Base-by-base conservation (phyloP, 306 rosid genomes). In the Sicyos edulis region DNA sequence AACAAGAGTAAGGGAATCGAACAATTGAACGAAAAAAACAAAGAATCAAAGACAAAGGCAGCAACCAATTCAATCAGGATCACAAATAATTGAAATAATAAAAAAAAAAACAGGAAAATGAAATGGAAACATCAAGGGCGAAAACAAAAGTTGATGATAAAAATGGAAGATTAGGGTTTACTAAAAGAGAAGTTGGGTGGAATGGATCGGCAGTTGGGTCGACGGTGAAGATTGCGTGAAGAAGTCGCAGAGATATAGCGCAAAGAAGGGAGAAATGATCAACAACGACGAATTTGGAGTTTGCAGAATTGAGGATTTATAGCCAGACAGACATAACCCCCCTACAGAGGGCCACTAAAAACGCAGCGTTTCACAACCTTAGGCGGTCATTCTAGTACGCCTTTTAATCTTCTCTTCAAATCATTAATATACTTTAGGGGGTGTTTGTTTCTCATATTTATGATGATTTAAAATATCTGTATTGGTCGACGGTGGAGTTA, bases 141-240 rank as follows among this genome's bases (percentile, higher is more conserved):
- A 22, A 68, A 49, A 8, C 13, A 13, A 49, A 49, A 68, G 3
- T 45, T 21, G 73, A 68, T 8, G 22, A 60, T 14, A 16, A 24
- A 22, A n/a, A 68, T 62, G 32, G 58, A 68, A 68, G 73, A 52
- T 47, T 22, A 68, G 58, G 73, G 58, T 21, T 68, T 68, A 68
- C 73, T 68, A 68, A 68, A 22, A 50, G 58, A 57, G 24, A 40
- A 68, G 2, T 68, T 22, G 24, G 42, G 5, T 24, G 45, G 44
- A 49, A 14, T 8, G 49, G 44, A 12, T 24, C 58, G 58, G 57
- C 15, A 8, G 58, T 68, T 49, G 73, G 73, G 57, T 50, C 73
- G 73, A 49, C 54, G 73, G 32, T 47, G 57, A 40, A 22, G 54
- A 44, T 42, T 21, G 44, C 73, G 58, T 24, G 73, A 24, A 68